Evolutionary conservation across 1,284 basidiomycete species (phyloP), one percentile per base, ranked within the genome.

Genomic region (Pseudozyma sp.): DNA sequence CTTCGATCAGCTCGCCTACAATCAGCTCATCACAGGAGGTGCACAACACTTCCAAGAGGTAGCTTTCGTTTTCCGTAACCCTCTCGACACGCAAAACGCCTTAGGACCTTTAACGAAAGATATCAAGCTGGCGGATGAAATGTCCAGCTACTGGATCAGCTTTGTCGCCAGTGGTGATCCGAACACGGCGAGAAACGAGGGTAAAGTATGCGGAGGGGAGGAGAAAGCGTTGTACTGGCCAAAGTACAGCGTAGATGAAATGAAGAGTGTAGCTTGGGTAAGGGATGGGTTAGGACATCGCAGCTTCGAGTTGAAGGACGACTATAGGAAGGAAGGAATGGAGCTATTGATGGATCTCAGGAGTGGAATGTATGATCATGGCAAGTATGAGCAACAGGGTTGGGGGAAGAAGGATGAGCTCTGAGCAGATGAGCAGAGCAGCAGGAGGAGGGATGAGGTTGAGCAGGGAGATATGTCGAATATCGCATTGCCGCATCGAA

Each of bases 121-220:
- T 43, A 43, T 52, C 31, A 51, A 58, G 21, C 72, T 82, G 19
- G 70, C 80, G 14, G 50, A 76, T 0, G 67, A 77, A 34, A 76
- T 82, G 63, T 66, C 68, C 11, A 67, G 62, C 50, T 75, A 76
- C 52, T 82, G 75, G 77, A 59, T 80, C 52, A 65, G 64, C 43
- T 80, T 79, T 56, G 76, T 79, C 31, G 63, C 70, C 18, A 67
- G 64, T 36, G 65, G 63, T 1, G 60, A 74, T 47, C 80, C 80
- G 12, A 82, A 82, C 52, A 52, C 36, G 34, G 69, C 61, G n/a
- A 42, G 25, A 11, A 18, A 58, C 13, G n/a, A 53, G 31, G 50
- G 45, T 13, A 47, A 14, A 40, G 9, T 58, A 43, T 48, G 64
- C 18, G 25, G 44, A 2, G 25, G 35, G 5, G 31, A 34, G 31